Base-by-base conservation (phyloP, 2,329 filamentous ascomycete species). In the Botrytis fabae region DNA sequence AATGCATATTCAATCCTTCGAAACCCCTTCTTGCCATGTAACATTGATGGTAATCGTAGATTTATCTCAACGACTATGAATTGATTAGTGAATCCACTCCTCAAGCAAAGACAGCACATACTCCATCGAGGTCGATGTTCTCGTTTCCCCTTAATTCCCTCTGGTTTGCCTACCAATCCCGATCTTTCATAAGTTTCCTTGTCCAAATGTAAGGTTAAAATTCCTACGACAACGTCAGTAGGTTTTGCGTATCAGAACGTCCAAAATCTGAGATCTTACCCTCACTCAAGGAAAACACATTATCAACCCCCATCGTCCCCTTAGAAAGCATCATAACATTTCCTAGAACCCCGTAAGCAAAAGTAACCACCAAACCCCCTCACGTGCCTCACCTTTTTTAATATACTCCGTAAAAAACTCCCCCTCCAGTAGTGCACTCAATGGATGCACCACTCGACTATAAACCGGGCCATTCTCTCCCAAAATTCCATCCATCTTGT, bases 361-460 rank as follows among this genome's bases (percentile, higher is more conserved):
- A 25, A 16, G n/a, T 32, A 18, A 25, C 48, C 60, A 10, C 18
- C 46, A 42, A 46, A 14, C 9, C 5, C n/a, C 28, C 28, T 32
- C 48, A 42, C 38, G 20, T 60, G 44, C n/a, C 60, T 40, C 28
- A 79, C 79, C 78, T 77, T 75, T 87, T 81, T 97, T 97, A 77
- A 98, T 91, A 80, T 97, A 95, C 61, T 90, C 85, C n/a, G 88
- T 91, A 79, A 97, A 94, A 78, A 98, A 97, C 0, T 90, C 88
- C 1, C 89, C 88, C 48, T 92, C 86, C 1, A 98, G 81, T 8
- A 98, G 80, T 73, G 93, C 90, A 14, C 86, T 86, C 16, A 97
- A 85, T 5, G 89, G 88, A 87, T 97, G 90, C 76, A 89, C 88
- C 3, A 97, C 89, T 74, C 89, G 87, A 46, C 88, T 88, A 84